Base-by-base conservation (phyloP, 2,329 filamentous ascomycete genomes). In the Neoascochyta sp. region DNA sequence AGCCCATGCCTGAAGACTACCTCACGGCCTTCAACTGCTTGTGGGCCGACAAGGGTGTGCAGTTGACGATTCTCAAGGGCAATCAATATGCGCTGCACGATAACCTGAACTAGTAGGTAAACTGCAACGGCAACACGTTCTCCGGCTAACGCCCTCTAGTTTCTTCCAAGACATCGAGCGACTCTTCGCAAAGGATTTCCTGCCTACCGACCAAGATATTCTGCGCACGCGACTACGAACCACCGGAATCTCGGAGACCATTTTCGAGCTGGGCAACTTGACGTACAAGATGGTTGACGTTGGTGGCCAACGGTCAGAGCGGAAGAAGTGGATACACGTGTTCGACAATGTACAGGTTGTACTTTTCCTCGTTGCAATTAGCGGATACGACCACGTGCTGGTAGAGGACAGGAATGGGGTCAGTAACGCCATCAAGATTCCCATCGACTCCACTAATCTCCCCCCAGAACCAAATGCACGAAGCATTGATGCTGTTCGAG, bases 281-380 rank as follows among this genome's bases (percentile, higher is more conserved):
- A 94, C 88, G 43, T 95, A 95, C 67, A 83, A 88, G 53, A 95
- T 96, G 88, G 94, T 94, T 64, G 88, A 95, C 55, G 88, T 94
- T 25, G 88, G 88, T 60, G 88, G 88, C 35, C 88, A 95, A 62
- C 75, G 88, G 51, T 94, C 88, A 16, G 88, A 95, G 66, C 83
- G 88, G 41, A 94, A 94, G 75, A 95, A 95, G 71, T 95, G 88
- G 88, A 94, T 95, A 43, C 88, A 95, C 63, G 92, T 88, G 59
- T 95, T 95, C 60, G 88, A 95, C 62, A 92, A 92, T 45, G 88
- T 95, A 41, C 88, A 92, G 56, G 89, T 86, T 48, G 73, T 96
- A 31, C 72, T 96, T 22, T 96, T 96, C 67, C 76, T 96, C 47
- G 90, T 95, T 29, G 89, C 90, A 26, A 89, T 96, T 50, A 95